Percentiles rank a stretch among this genome's conserved stretches.
phyloP scores from a whole-genome alignment of 2,329 filamentous ascomycete genomes.

The Aureobasidium sp. region DNA sequence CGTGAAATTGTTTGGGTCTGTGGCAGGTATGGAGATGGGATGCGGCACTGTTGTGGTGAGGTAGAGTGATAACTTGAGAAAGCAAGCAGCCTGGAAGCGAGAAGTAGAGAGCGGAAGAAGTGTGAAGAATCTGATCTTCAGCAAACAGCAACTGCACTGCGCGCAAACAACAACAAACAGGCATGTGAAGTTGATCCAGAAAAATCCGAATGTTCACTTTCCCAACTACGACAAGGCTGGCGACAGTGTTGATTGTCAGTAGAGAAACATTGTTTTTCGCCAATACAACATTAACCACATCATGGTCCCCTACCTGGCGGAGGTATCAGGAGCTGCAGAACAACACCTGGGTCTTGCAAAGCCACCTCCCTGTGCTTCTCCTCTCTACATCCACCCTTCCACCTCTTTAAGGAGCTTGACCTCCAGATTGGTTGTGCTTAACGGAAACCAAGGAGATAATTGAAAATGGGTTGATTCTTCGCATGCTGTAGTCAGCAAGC shows the following conservation, averaged over 20 bases:
- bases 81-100: neutral
- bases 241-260: neutral
- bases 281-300: neutral
- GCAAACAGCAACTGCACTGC: neutral
- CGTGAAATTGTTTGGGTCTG: neutral
- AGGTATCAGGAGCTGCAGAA: neutral
- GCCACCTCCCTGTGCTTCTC: no score
- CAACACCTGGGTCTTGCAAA: neutral
- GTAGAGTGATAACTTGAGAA: neutral
- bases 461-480: neutral
- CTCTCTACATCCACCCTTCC: no score
- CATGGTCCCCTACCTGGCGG: neutral
- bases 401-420: neutral
- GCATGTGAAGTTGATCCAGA: neutral
- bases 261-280: neutral
- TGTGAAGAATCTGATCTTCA: neutral
- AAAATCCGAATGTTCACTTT: no score
- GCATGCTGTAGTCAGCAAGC: neutral
- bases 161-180: neutral
- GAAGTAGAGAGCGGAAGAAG: neutral
- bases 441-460: neutral
- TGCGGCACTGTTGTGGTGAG: neutral
- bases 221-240: neutral
- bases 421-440: neutral
- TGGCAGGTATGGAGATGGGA: neutral